These are phyloP conservation scores for Tuber calosporum DNA, from an alignment of 495 filamentous ascomycete genomes.

Conservation along the genomic window DNA sequence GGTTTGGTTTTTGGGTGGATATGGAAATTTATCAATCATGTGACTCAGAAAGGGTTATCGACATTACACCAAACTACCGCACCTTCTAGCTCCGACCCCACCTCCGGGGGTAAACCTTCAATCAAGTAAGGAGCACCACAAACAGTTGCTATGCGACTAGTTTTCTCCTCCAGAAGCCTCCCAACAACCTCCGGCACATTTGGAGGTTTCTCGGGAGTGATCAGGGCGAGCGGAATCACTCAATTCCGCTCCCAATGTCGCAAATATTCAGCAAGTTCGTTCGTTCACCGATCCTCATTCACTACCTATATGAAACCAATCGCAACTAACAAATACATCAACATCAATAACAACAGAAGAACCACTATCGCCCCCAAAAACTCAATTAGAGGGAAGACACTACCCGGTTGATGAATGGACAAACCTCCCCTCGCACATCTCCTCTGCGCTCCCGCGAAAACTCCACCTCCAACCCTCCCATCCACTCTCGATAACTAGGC, in stretches of 20 bases:
- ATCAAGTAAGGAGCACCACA: not conserved
- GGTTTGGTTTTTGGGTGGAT: not conserved
- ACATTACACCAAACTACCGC: not conserved
- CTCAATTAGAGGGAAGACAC: constrained; percentile 54
- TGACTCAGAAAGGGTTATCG: not conserved
- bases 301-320: constrained; percentile 5
- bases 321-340: constrained; percentile 4
- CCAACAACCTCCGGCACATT: constrained; percentile 10
- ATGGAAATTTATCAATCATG: not conserved
- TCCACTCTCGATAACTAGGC: constrained; percentile 80
- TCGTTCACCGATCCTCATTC: constrained; percentile 7
- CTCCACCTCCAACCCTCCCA: constrained; percentile 84
- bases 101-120: not conserved
- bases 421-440: constrained; percentile 70
- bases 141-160: constrained; percentile 24
- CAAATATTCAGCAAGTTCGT: constrained; percentile 37
- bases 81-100: too few species aligned
- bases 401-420: constrained; percentile 75
- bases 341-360: not conserved
- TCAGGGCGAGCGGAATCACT: constrained; percentile 17
- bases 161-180: constrained; percentile 12
- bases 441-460: constrained; percentile 61
- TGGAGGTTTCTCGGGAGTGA: constrained; percentile 2
- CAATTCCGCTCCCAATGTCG: constrained; percentile 24
- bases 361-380: constrained; percentile 18